These are phyloP conservation scores for Rubroboletus pulcherrimus DNA, from an alignment of 768 basidiomycete genomes.

Conservation along the genomic window DNA sequence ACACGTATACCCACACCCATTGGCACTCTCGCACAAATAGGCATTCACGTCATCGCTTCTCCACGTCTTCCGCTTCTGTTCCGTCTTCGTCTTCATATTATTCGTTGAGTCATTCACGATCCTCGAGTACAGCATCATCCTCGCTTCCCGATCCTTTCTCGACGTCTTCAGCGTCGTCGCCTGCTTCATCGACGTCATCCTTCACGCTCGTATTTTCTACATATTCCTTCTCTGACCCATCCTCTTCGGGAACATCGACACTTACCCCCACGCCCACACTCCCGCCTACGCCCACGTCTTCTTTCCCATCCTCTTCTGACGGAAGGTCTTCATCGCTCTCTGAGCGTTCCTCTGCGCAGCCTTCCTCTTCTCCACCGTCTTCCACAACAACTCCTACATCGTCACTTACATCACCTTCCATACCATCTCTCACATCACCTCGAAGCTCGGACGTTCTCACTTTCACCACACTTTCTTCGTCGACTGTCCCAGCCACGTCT, in stretches of 20 bases:
- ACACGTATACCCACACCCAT: not conserved
- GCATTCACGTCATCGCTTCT: not conserved
- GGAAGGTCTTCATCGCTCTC: not conserved
- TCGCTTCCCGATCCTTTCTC: not conserved
- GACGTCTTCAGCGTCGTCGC: not conserved
- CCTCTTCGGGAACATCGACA: not conserved
- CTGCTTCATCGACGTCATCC: not conserved
- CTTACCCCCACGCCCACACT: not conserved
- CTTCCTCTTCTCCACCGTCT: conserved; percentile 1
- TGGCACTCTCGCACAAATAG: not conserved
- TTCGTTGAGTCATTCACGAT: not conserved
- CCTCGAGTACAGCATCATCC: not conserved
- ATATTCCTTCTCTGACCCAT: not conserved
- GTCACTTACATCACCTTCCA: not conserved
- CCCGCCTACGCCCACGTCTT: not conserved
- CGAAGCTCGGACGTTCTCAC: not conserved
- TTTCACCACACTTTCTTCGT: not conserved
- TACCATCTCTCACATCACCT: not conserved
- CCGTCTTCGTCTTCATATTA: not conserved
- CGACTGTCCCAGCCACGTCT: not conserved
- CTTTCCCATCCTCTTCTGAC: not conserved
- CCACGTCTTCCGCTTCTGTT: not conserved
- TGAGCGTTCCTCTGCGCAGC: not conserved
- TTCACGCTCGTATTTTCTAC: not conserved
- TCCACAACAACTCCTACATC: not conserved